Evolutionary conservation across 2,329 filamentous ascomycete species (phyloP).

Genomic region (Penicillium brasilianum): DNA sequence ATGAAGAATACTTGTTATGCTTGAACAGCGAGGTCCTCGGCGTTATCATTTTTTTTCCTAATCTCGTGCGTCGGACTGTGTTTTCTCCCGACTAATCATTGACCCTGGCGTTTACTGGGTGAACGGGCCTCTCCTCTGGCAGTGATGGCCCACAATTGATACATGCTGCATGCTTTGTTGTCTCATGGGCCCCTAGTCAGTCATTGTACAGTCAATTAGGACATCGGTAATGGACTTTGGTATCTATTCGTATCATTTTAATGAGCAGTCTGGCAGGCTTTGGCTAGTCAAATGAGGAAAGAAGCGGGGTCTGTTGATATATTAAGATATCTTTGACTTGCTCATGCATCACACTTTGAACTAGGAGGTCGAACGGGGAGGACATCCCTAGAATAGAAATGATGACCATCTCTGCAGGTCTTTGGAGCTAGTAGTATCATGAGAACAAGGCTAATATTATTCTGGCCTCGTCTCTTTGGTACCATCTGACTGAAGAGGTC

Average conservation of each 20-base stretch:
- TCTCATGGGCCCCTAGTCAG: conserved; percentile 10
- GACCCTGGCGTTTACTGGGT: conserved; percentile 16
- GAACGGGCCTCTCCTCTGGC: conserved; percentile 16
- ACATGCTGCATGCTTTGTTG: conserved; percentile 12
- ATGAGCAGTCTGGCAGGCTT: not conserved
- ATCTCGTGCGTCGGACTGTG: conserved; percentile 1
- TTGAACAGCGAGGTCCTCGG: conserved; percentile 26
- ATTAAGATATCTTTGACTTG: not conserved
- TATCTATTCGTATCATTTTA: conserved; percentile 9
- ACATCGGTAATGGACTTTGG: conserved; percentile 3
- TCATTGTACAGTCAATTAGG: conserved; percentile 15
- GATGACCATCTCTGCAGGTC: not conserved
- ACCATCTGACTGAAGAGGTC: not conserved
- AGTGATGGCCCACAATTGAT: conserved; percentile 5
- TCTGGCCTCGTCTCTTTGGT: not conserved
- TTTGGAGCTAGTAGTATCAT: not conserved
- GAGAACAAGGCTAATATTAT: not conserved
- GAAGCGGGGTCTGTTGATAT: not conserved
- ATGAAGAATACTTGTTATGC: conserved; percentile 13
- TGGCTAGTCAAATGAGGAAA: not conserved
- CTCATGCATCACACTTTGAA: not conserved
- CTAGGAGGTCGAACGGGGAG: not conserved
- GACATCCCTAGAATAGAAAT: not conserved
- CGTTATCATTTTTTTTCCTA: conserved; percentile 17
- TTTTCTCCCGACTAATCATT: conserved; percentile 9